Evolutionary conservation across 1,284 basidiomycete species (phyloP).

Genomic region (Anthracocystis walkeri): DNA sequence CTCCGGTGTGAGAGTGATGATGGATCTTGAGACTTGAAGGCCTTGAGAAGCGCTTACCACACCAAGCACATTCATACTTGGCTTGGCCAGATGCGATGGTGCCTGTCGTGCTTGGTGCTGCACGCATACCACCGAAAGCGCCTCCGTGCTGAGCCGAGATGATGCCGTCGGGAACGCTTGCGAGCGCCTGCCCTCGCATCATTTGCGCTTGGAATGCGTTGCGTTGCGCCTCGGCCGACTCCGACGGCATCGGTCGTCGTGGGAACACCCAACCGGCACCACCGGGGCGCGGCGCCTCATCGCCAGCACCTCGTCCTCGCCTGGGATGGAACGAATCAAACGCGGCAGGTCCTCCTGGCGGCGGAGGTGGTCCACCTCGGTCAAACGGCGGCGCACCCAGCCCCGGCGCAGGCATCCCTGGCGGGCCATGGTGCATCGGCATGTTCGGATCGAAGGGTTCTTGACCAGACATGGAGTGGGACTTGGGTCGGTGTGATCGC

Average conservation of each 20-base stretch:
- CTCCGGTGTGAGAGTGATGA: slow-evolving; percentile 66
- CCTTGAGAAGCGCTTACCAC: slow-evolving; percentile 64
- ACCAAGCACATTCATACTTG: slow-evolving; percentile 66
- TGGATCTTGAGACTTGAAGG: slow-evolving; percentile 67
- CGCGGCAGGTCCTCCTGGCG: slow-evolving; percentile 23
- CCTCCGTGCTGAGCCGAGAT: slow-evolving; percentile 39
- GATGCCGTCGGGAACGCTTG: slow-evolving; percentile 45
- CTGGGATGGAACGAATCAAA: slow-evolving; percentile 52
- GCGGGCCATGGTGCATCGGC: slow-evolving; percentile 36
- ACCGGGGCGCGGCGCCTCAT: slow-evolving; percentile 34
- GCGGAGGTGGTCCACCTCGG: slow-evolving; percentile 35
- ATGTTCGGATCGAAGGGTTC: slow-evolving; percentile 38
- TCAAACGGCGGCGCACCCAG: slow-evolving; percentile 39
- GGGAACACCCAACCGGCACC: slow-evolving; percentile 54
- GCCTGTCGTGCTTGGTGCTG: slow-evolving; percentile 36
- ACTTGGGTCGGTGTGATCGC: slow-evolving; percentile 42
- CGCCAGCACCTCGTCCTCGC: slow-evolving; percentile 42
- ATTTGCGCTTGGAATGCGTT: slow-evolving; percentile 47
- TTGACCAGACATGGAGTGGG: slow-evolving; percentile 44
- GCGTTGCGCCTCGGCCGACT: slow-evolving; percentile 43
- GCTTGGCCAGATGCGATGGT: slow-evolving; percentile 50
- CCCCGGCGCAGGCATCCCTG: slow-evolving; percentile 40
- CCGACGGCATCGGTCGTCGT: slow-evolving; percentile 37
- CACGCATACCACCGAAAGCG: slow-evolving; percentile 34
- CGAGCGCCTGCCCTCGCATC: slow-evolving; percentile 38